Evolutionary conservation across 2,329 filamentous ascomycete species (phyloP).

Genomic region (Epichloe hybrida): DNA sequence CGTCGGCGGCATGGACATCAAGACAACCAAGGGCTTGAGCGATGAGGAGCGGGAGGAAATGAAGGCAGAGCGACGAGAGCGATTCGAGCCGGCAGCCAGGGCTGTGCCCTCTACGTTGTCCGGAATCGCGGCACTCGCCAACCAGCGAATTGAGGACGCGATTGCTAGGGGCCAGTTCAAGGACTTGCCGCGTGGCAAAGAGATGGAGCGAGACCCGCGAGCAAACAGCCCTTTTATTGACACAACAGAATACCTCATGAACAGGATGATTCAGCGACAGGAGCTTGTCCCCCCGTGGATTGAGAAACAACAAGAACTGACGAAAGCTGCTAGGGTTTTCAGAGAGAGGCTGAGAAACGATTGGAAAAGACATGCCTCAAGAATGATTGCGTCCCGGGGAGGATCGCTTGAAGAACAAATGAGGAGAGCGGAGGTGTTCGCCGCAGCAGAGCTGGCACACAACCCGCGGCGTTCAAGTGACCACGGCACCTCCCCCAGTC

Average conservation of each 20-base stretch:
- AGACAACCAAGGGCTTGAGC: constrained; percentile 39
- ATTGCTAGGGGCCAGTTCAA: constrained; percentile 82
- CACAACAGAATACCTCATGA: constrained; percentile 96
- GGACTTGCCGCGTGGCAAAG: constrained; percentile 68
- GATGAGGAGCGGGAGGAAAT: constrained; percentile 61
- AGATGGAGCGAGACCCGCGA: constrained; percentile 67
- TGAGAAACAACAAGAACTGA: constrained; percentile 89
- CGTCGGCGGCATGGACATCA: constrained; percentile 31
- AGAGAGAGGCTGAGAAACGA: constrained; percentile 61
- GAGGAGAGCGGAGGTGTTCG: constrained; percentile 56
- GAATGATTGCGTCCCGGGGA: constrained; percentile 64
- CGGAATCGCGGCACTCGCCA: constrained; percentile 71
- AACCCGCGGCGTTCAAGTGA: constrained; percentile 37
- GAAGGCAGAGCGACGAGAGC: constrained; percentile 61
- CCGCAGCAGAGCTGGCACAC: constrained; percentile 53
- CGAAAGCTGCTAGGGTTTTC: constrained; percentile 55
- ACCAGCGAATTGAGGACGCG: constrained; percentile 85
- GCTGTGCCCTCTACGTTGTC: constrained; percentile 63
- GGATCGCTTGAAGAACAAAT: constrained; percentile 65
- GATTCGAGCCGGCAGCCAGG: constrained; percentile 61
- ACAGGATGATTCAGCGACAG: constrained; percentile 94
- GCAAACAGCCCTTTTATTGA: constrained; percentile 82
- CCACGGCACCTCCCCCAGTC: neutral
- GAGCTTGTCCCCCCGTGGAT: constrained; percentile 99
- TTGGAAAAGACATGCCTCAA: constrained; percentile 72